phyloP scores from a whole-genome alignment of 768 basidiomycete genomes.

The Amanita inopinata region DNA sequence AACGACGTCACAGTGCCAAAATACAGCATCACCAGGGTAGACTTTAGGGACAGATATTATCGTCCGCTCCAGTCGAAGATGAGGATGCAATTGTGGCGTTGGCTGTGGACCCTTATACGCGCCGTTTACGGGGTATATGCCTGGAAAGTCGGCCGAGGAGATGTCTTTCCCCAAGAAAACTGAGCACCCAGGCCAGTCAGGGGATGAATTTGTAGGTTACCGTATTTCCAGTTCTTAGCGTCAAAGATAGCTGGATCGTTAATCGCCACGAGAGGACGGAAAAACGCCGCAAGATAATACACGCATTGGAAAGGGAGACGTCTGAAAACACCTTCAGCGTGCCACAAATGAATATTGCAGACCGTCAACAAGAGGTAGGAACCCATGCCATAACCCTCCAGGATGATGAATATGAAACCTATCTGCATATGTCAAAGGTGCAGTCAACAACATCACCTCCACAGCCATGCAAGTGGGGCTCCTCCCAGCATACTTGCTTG shows the following conservation, averaged over 20 bases:
- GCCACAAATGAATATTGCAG: no score
- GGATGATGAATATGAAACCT: conserved; percentile 67
- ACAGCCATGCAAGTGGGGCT: no score
- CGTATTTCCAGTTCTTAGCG: conserved; percentile 46
- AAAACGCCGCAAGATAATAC: conserved; percentile 69
- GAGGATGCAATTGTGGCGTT: conserved; percentile 52
- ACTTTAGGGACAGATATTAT: conserved; percentile 69
- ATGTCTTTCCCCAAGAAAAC: conserved; percentile 22
- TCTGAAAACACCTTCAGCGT: conserved; percentile 63
- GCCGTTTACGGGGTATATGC: conserved; percentile 29
- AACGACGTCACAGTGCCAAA: conserved; percentile 61
- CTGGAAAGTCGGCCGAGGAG: conserved; percentile 41
- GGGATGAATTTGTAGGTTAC: conserved; percentile 19
- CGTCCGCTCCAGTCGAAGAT: conserved; percentile 49
- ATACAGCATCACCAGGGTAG: conserved; percentile 67
- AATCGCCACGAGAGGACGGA: conserved; percentile 36
- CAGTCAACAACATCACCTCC: no score
- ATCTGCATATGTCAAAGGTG: conserved; percentile 67
- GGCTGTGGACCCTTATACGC: conserved; percentile 37
- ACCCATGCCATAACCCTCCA: conserved; percentile 43
- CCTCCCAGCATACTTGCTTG: no score
- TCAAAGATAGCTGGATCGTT: conserved; percentile 34
- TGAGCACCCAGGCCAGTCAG: no score
- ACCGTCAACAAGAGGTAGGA: conserved; percentile 37
- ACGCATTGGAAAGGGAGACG: conserved; percentile 57